phyloP scores from a whole-genome alignment of 2,329 filamentous ascomycete genomes.

The Thielaviopsis musarum region DNA sequence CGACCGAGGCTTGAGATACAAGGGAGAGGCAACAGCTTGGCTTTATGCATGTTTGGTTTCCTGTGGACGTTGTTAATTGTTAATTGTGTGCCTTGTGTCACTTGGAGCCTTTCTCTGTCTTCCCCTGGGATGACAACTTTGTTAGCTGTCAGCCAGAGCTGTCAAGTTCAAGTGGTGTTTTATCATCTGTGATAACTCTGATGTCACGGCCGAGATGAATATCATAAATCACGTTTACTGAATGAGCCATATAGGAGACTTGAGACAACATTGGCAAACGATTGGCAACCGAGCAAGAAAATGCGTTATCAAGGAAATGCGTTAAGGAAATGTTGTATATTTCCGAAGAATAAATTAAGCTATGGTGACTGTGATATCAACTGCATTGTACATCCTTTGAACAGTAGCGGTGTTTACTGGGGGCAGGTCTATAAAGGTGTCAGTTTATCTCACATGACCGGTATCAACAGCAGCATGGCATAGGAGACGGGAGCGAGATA shows the following conservation, averaged over 20 bases:
- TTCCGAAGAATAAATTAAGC: neutral
- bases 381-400: neutral
- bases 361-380: neutral
- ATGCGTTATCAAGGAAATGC: neutral
- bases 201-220: too few species aligned
- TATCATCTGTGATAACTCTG: too few species aligned
- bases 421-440: neutral
- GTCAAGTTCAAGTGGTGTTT: neutral
- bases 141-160: too few species aligned
- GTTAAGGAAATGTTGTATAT: neutral
- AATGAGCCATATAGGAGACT: neutral
- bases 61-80: neutral
- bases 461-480: too few species aligned
- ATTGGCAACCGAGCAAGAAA: neutral
- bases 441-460: neutral
- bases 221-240: too few species aligned
- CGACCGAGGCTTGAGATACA: neutral
- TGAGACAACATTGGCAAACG: slow-evolving; percentile 6
- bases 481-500: too few species aligned
- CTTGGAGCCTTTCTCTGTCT: neutral
- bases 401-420: neutral
- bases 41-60: neutral
- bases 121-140: neutral
- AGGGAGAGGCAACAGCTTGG: neutral
- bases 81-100: neutral